A percentile compares a stretch with the other conserved stretches of the same genome.
Evolutionary conservation across 768 basidiomycete genomes (phyloP).

Genomic region (Rhodotorula taiwanensis): DNA sequence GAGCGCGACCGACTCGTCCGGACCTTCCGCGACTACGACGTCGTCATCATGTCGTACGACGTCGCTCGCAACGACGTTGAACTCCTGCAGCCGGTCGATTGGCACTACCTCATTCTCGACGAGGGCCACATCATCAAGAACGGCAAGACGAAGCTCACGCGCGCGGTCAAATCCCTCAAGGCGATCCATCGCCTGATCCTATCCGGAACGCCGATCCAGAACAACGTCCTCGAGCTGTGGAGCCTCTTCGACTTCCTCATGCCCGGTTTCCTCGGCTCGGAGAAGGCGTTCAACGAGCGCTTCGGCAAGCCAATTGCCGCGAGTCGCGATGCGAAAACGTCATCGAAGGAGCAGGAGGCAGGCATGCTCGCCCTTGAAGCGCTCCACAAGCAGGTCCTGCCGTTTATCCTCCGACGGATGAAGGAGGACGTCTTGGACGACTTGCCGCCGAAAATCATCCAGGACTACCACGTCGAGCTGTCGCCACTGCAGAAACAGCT

Average conservation of each 20-base stretch:
- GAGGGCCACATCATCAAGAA: slow-evolving; percentile 99
- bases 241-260: slow-evolving; percentile 98
- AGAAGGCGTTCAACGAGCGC: slow-evolving; percentile 84
- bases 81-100: slow-evolving; percentile 64
- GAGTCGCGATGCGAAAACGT: slow-evolving; percentile 80
- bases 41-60: slow-evolving; percentile 97
- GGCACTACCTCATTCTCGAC: slow-evolving; percentile 94
- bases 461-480: slow-evolving; percentile 97
- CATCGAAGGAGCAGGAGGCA: slow-evolving; percentile 82
- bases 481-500: slow-evolving; percentile 87
- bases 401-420: slow-evolving; percentile 87
- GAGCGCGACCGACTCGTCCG: slow-evolving; percentile 66
- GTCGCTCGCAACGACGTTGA: slow-evolving; percentile 89
- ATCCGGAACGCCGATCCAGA: slow-evolving; percentile 97
- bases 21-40: slow-evolving; percentile 64
- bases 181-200: slow-evolving; percentile 90
- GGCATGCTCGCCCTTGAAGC: slow-evolving; percentile 91
- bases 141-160: slow-evolving; percentile 92
- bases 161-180: slow-evolving; percentile 82
- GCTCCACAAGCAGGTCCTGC: slow-evolving; percentile 96
- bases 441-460: slow-evolving; percentile 97
- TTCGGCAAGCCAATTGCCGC: slow-evolving; percentile 94
- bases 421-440: slow-evolving; percentile 96
- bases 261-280: slow-evolving; percentile 98
- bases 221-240: slow-evolving; percentile 97